Percentiles rank a stretch among this genome's conserved stretches.
phyloP scores from a whole-genome alignment of 768 basidiomycete genomes.

The Boletus insuetus region DNA sequence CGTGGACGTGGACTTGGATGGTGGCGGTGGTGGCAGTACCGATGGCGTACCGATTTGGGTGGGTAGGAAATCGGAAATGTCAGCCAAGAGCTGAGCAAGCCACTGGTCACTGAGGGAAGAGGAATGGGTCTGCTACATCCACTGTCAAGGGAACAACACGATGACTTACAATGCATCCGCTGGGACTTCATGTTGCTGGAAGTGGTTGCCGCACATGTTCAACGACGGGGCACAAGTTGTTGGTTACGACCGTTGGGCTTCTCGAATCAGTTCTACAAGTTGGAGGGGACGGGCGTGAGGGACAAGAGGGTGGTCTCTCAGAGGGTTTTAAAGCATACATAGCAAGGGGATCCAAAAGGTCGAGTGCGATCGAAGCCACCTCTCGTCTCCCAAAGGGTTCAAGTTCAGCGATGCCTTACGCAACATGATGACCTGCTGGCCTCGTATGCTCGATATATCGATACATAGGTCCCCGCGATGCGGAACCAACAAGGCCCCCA shows the following conservation, averaged over 20 bases:
- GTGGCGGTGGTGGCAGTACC: no score
- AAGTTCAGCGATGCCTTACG: neutral
- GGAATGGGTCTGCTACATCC: neutral
- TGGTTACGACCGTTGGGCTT: neutral
- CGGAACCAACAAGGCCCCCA: neutral
- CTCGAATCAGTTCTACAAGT: neutral
- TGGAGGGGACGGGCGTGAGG: neutral
- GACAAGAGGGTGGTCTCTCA: neutral
- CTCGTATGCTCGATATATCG: neutral
- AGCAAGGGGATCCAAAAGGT: neutral
- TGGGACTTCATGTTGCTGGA: neutral
- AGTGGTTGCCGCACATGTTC: slow-evolving; percentile 1
- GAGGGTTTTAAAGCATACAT: slow-evolving; percentile 4
- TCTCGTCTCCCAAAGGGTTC: neutral
- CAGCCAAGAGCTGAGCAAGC: slow-evolving; percentile 8
- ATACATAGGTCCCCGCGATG: neutral
- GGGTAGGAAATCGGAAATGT: slow-evolving; percentile 1
- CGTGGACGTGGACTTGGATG: neutral
- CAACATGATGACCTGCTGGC: neutral
- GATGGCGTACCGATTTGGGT: neutral
- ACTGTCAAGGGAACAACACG: neutral
- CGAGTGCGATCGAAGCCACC: neutral
- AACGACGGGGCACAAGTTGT: neutral
- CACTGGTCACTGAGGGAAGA: slow-evolving; percentile 10
- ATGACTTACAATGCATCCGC: slow-evolving; percentile 13